A percentile compares a stretch with the other conserved stretches of the same genome.
These are phyloP conservation scores for Clathrospora elynae DNA, from an alignment of 2,329 filamentous ascomycete genomes.

Conservation along the genomic window DNA sequence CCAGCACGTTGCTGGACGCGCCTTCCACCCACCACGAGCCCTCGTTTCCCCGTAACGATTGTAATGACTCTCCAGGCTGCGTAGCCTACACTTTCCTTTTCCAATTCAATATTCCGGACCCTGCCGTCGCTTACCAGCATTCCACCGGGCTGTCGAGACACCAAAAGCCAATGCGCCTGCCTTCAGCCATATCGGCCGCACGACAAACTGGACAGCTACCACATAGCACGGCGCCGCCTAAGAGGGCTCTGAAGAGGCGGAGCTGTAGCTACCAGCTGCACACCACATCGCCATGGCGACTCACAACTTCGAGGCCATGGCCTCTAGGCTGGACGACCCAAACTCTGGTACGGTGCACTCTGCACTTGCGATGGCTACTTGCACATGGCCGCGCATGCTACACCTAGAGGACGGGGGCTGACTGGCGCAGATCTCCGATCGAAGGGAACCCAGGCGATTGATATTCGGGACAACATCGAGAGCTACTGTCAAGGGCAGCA, in stretches of 20 bases:
- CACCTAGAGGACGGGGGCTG: conserved; percentile 15
- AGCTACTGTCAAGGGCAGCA: conserved; percentile 78
- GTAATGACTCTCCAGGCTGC: conserved; percentile 34
- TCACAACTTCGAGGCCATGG: conserved; percentile 54
- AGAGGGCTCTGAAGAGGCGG: conserved; percentile 16
- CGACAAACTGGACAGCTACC: conserved; percentile 20
- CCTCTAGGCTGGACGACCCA: conserved; percentile 54
- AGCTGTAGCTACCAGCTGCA: conserved; percentile 34
- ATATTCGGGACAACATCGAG: conserved; percentile 90
- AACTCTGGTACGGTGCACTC: conserved; percentile 38
- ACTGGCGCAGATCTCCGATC: conserved; percentile 71
- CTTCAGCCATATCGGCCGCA: conserved; percentile 19
- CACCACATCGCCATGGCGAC: conserved; percentile 41
- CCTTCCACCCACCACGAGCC: conserved; percentile 29
- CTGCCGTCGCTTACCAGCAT: conserved; percentile 11
- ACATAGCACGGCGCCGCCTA: conserved; percentile 10
- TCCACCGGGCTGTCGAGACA: conserved; percentile 21
- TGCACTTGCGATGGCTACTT: background rate
- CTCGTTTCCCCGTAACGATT: conserved; percentile 36
- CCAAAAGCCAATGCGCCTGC: conserved; percentile 36
- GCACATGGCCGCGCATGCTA: conserved; percentile 6
- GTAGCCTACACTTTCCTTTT: conserved; percentile 30
- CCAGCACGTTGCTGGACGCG: conserved; percentile 40
- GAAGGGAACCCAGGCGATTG: conserved; percentile 80
- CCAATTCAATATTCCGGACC: conserved; percentile 24